Evolutionary conservation across 371 early-diverging fungal genomes (phyloP).

Genomic region (Mortierella sp.): DNA sequence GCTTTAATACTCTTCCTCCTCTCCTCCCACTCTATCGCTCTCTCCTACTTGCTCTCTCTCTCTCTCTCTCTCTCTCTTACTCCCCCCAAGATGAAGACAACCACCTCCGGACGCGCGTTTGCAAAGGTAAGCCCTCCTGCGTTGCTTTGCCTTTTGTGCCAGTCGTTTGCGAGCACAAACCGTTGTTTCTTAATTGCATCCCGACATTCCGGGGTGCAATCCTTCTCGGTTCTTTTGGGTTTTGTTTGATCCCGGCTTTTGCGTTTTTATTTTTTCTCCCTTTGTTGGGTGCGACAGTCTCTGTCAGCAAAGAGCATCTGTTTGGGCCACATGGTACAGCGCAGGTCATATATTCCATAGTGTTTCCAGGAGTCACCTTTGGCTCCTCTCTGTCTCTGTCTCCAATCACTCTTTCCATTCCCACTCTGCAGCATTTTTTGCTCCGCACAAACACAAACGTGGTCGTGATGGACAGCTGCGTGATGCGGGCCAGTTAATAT

Average conservation of each 20-base stretch:
- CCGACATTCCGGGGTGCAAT: not conserved
- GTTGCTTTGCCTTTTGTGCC: slow-evolving; percentile 2
- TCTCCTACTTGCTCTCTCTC: not conserved
- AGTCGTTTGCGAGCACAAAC: too few relatives aligned
- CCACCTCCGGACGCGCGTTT: slow-evolving; percentile 56
- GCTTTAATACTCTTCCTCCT: not conserved
- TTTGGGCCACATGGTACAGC: too few relatives aligned
- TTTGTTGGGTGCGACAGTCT: not conserved
- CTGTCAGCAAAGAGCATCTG: too few relatives aligned
- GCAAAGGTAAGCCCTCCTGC: slow-evolving; percentile 44
- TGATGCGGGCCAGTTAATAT: too few relatives aligned
- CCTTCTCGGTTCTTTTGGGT: too few relatives aligned
- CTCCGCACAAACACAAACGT: too few relatives aligned
- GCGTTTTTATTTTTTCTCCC: not conserved
- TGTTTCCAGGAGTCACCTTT: not conserved
- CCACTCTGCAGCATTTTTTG: not conserved
- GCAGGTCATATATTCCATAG: not conserved
- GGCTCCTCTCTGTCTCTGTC: not conserved
- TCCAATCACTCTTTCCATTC: not conserved
- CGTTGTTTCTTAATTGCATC: not conserved
- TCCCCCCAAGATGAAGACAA: slow-evolving; percentile 51
- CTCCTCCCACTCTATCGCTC: not conserved
- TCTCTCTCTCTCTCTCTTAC: not conserved
- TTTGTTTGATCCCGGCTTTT: too few relatives aligned
- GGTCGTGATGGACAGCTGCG: too few relatives aligned